Evolutionary conservation across 2,329 filamentous ascomycete species (phyloP).

Genomic region (Aspergillus sojae): DNA sequence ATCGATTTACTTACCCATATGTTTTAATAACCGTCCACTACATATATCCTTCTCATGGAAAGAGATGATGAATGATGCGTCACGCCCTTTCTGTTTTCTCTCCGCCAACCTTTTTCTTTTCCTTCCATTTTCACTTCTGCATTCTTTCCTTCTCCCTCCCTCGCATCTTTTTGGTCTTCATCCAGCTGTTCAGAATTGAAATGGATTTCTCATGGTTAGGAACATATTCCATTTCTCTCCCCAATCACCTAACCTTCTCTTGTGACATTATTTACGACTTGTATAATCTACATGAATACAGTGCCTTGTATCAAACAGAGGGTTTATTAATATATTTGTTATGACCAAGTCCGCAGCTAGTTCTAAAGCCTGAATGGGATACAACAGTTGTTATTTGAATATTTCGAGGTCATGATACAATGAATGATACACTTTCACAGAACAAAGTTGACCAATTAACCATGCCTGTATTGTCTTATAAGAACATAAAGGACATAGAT

Average conservation of each 20-base stretch:
- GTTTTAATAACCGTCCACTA: slow-evolving; percentile 4
- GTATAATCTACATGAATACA: background rate
- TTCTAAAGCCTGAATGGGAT: background rate
- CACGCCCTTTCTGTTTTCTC: slow-evolving; percentile 3
- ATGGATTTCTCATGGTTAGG: background rate
- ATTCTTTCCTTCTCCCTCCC: background rate
- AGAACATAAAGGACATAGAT: slow-evolving; percentile 11
- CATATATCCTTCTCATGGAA: slow-evolving; percentile 2
- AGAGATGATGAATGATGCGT: slow-evolving; percentile 11
- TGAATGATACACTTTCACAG: slow-evolving; percentile 6
- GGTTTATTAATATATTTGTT: background rate
- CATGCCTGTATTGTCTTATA: slow-evolving; percentile 20
- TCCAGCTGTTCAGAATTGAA: background rate
- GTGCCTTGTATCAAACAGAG: background rate
- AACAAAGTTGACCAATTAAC: slow-evolving; percentile 4
- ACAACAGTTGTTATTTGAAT: background rate
- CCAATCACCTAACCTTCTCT: background rate
- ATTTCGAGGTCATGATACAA: background rate
- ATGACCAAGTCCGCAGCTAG: background rate
- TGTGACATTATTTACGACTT: slow-evolving; percentile 1
- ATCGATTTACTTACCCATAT: background rate
- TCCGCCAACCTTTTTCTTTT: background rate
- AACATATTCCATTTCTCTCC: background rate
- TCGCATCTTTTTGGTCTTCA: background rate
- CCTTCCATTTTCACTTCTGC: background rate